These are phyloP conservation scores for Alternaria conjuncta DNA, from an alignment of 2,329 filamentous ascomycete species.

Conservation along the genomic window DNA sequence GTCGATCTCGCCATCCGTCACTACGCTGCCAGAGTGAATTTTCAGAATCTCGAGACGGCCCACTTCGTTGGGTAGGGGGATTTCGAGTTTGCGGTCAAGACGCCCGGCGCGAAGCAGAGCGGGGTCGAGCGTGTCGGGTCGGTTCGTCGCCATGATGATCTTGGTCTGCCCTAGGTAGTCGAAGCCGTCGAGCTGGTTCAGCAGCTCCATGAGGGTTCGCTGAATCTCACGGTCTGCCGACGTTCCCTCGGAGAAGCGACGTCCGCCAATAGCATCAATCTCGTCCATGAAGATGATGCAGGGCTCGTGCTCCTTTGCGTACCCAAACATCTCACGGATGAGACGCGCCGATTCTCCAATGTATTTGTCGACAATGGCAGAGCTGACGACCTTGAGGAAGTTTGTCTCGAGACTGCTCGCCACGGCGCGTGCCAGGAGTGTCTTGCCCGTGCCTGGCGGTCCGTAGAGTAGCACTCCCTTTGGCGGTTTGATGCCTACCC, in stretches of 20 bases:
- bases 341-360: slow-evolving; percentile 97
- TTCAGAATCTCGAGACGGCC: slow-evolving; percentile 96
- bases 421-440: slow-evolving; percentile 88
- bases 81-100: slow-evolving; percentile 97
- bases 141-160: slow-evolving; percentile 99
- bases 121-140: slow-evolving; percentile 94
- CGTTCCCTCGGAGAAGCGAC: slow-evolving; percentile 95
- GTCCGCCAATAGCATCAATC: slow-evolving; percentile 97
- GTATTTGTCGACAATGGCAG: slow-evolving; percentile 99
- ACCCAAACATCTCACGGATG: slow-evolving; percentile 99
- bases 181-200: slow-evolving; percentile 98
- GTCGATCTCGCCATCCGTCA: slow-evolving; percentile 93
- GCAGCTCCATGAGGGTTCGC: slow-evolving; percentile 95
- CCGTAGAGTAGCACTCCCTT: slow-evolving; percentile 97
- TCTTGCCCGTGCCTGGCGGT: slow-evolving; percentile 96
- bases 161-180: slow-evolving; percentile 99
- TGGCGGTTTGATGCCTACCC: slow-evolving; percentile 98
- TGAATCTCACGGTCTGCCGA: slow-evolving; percentile 98
- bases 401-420: slow-evolving; percentile 97
- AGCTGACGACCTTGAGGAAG: slow-evolving; percentile 98
- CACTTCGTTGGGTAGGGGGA: slow-evolving; percentile 95
- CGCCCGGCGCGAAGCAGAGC: slow-evolving; percentile 90
- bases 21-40: slow-evolving; percentile 88
- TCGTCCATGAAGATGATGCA: slow-evolving; percentile 99
- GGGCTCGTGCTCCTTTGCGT: slow-evolving; percentile 98